A percentile compares a stretch with the other conserved stretches of the same genome.
Evolutionary conservation across 75 land plant species (phyloP).

Genomic region (Gnetum montanum): DNA sequence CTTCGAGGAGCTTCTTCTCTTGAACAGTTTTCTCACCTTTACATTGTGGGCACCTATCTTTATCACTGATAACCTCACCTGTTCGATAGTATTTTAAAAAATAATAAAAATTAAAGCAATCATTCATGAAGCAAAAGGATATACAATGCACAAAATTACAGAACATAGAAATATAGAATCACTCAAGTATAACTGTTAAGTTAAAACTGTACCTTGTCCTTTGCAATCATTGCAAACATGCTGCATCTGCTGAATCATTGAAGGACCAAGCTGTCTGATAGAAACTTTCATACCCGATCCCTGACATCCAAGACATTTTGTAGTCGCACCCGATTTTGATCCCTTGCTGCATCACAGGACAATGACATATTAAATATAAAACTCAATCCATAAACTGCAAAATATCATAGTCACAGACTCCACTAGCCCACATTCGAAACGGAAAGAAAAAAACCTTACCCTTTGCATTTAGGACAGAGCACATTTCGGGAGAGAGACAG

Average conservation of each 20-base stretch:
- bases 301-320: constrained; percentile 58
- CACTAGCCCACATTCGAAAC: neutral
- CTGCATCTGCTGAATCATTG: constrained; percentile 88
- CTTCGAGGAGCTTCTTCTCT: constrained; percentile 82
- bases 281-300: constrained; percentile 75
- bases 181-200: neutral
- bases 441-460: constrained; percentile 19
- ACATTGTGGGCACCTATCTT: constrained; percentile 74
- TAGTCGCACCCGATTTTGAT: constrained; percentile 65
- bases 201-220: constrained; percentile 42
- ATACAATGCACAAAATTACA: neutral
- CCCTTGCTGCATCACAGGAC: constrained; percentile 39
- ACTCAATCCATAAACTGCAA: neutral
- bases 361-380: too few relatives aligned
- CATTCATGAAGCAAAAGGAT: neutral
- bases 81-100: too few relatives aligned
- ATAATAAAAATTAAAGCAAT: neutral
- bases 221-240: constrained; percentile 69
- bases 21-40: constrained; percentile 87
- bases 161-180: too few relatives aligned
- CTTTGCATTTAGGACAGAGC: constrained; percentile 65
- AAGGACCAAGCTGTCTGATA: constrained; percentile 71
- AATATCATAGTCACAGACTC: neutral
- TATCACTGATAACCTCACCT: constrained; percentile 77
- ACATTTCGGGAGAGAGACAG: constrained; percentile 60